Evolutionary conservation across 2,329 filamentous ascomycete genomes (phyloP).

Genomic region (Neofusicoccum cordaticola): DNA sequence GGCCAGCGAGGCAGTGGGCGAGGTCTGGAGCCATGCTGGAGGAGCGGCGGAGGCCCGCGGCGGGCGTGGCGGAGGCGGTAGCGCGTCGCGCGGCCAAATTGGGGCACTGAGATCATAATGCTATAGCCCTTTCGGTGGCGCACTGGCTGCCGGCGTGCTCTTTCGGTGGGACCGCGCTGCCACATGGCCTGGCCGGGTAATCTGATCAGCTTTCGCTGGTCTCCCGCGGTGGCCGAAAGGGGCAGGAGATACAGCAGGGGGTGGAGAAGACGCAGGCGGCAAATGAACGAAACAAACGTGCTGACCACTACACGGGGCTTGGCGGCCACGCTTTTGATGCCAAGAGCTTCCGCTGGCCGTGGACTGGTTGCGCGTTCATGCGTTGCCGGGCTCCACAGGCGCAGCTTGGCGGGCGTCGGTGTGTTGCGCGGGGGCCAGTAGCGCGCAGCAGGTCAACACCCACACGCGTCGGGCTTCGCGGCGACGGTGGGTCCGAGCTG

Average conservation of each 20-base stretch:
- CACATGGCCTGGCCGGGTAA: not conserved
- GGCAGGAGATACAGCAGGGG: constrained; percentile 12
- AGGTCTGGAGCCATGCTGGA: too few relatives aligned
- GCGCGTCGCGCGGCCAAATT: not conserved
- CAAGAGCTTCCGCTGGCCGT: not conserved
- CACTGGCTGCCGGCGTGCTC: not conserved
- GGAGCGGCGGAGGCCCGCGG: not conserved
- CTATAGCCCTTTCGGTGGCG: not conserved
- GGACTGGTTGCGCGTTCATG: not conserved
- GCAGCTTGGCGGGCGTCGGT: not conserved
- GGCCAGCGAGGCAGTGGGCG: too few relatives aligned
- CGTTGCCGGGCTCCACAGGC: not conserved
- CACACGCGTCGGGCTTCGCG: not conserved
- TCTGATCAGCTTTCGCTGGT: not conserved
- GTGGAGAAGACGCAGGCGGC: not conserved
- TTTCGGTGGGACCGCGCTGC: not conserved
- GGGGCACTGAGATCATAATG: not conserved
- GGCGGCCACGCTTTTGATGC: not conserved
- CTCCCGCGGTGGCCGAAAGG: constrained; percentile 6
- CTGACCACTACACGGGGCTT: not conserved
- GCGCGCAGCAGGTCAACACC: not conserved
- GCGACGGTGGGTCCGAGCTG: not conserved
- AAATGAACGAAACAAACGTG: constrained; percentile 1
- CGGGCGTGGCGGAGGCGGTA: not conserved
- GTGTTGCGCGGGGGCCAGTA: too few relatives aligned